These are phyloP conservation scores for Populus alba DNA, from an alignment of 345 rosid genomes.

Conservation along the genomic window DNA sequence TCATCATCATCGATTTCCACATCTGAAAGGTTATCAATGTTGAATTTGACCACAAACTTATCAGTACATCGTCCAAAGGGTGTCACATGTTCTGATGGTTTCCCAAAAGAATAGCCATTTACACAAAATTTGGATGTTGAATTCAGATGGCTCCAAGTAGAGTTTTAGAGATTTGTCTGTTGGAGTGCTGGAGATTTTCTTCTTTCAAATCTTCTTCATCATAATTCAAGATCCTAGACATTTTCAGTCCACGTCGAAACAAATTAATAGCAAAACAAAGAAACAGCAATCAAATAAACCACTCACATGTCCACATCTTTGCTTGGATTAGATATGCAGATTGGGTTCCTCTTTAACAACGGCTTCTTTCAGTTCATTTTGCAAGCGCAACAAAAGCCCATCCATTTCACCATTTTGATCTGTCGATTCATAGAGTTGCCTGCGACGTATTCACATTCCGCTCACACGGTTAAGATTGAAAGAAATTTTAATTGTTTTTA, in stretches of 20 bases:
- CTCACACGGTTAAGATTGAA: not conserved
- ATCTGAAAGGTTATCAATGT: constrained; percentile 40
- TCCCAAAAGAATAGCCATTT: constrained; percentile 61
- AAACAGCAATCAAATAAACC: constrained; percentile 7
- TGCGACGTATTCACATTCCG: constrained; percentile 21
- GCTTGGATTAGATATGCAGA: constrained; percentile 71
- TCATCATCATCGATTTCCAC: constrained; percentile 37
- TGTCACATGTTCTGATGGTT: constrained; percentile 54
- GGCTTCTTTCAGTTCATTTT: constrained; percentile 70
- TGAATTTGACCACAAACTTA: constrained; percentile 66
- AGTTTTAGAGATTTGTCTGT: constrained; percentile 40
- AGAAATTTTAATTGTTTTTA: not conserved
- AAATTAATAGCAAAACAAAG: not conserved
- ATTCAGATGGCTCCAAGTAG: constrained; percentile 47
- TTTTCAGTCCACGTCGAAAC: not conserved
- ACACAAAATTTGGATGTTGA: constrained; percentile 38
- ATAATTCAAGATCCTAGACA: constrained; percentile 59
- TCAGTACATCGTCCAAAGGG: constrained; percentile 72
- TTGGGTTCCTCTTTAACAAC: constrained; percentile 55
- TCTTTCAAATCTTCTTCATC: constrained; percentile 52
- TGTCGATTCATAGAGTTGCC: constrained; percentile 54
- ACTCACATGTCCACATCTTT: constrained; percentile 91
- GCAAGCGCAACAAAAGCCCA: constrained; percentile 76
- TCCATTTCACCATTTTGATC: constrained; percentile 74
- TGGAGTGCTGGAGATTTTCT: constrained; percentile 56